phyloP scores from a whole-genome alignment of 1,284 basidiomycete genomes.

The Cerioporus squamosus region DNA sequence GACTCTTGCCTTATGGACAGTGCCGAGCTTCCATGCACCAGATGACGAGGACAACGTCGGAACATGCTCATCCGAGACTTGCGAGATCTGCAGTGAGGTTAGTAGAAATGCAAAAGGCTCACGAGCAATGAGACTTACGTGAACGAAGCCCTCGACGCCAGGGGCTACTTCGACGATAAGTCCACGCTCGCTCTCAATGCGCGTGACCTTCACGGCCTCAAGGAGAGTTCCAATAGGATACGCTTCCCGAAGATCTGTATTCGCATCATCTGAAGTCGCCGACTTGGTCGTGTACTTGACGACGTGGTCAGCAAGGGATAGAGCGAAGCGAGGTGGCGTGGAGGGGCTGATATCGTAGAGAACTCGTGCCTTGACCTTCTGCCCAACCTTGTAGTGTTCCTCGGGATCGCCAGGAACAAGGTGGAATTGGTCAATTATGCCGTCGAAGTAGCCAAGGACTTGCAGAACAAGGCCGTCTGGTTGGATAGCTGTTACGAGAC shows the following conservation, averaged over 20 bases:
- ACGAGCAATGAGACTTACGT: conserved; percentile 58
- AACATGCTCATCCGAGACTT: conserved; percentile 90
- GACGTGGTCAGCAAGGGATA: conserved; percentile 79
- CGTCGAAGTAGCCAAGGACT: conserved; percentile 92
- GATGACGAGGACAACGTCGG: conserved; percentile 71
- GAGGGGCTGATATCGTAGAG: conserved; percentile 80
- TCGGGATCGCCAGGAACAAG: conserved; percentile 56
- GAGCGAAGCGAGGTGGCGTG: conserved; percentile 80
- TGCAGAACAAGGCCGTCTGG: conserved; percentile 87
- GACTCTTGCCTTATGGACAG: conserved; percentile 87
- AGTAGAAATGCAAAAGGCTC: neutral
- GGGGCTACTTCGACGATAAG: conserved; percentile 71
- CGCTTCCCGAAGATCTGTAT: conserved; percentile 38
- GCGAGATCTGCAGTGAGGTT: conserved; percentile 75
- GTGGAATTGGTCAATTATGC: conserved; percentile 88
- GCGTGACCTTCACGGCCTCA: conserved; percentile 72
- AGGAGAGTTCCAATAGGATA: conserved; percentile 79
- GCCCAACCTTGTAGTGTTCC: conserved; percentile 75
- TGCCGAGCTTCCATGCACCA: conserved; percentile 81
- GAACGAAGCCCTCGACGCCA: conserved; percentile 80
- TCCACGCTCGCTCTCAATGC: conserved; percentile 84
- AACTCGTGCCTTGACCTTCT: conserved; percentile 89
- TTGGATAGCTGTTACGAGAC: conserved; percentile 82
- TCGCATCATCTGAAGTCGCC: conserved; percentile 43
- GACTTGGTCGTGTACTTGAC: conserved; percentile 53